Conservation (phyloP, 2,329 filamentous ascomycete species). For the Paramyrothecium sp. region DNA sequence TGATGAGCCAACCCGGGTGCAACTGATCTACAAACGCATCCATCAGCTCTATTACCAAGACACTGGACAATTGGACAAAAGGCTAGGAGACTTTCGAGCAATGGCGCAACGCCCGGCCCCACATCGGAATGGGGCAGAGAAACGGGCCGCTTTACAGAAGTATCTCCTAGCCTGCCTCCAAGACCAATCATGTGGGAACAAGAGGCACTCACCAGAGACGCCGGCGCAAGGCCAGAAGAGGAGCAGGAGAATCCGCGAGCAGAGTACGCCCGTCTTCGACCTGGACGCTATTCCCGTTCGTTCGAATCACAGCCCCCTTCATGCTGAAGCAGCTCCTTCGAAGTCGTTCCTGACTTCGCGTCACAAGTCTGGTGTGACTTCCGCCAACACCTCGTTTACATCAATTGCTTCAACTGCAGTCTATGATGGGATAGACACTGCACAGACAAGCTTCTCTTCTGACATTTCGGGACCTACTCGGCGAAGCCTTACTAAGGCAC, state of each 20-base stretch:
- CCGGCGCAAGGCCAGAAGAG: background rate
- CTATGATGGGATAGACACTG: background rate
- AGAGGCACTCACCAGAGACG: conserved; percentile 5
- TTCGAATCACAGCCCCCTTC: background rate
- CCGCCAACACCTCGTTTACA: background rate
- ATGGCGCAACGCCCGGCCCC: background rate
- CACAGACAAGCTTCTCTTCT: background rate
- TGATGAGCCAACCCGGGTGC: too few species aligned
- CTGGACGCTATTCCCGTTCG: conserved; percentile 12
- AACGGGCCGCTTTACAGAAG: conserved; percentile 21
- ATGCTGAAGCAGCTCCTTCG: background rate
- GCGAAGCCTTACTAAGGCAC: background rate
- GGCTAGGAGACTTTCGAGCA: background rate
- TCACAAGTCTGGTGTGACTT: background rate
- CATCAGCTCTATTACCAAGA: background rate
- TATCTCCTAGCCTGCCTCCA: conserved; percentile 18
- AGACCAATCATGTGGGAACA: conserved; percentile 5
- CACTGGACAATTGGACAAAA: background rate
- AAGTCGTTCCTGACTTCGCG: background rate
- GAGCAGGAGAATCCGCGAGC: background rate
- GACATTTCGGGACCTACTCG: background rate
- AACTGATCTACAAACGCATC: too few species aligned
- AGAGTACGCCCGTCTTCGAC: background rate
- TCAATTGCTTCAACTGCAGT: background rate
- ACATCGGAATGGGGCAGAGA: conserved; percentile 2